These are phyloP conservation scores for Clarireedia sp. DNA, from an alignment of 2,329 filamentous ascomycete species.

Conservation along the genomic window DNA sequence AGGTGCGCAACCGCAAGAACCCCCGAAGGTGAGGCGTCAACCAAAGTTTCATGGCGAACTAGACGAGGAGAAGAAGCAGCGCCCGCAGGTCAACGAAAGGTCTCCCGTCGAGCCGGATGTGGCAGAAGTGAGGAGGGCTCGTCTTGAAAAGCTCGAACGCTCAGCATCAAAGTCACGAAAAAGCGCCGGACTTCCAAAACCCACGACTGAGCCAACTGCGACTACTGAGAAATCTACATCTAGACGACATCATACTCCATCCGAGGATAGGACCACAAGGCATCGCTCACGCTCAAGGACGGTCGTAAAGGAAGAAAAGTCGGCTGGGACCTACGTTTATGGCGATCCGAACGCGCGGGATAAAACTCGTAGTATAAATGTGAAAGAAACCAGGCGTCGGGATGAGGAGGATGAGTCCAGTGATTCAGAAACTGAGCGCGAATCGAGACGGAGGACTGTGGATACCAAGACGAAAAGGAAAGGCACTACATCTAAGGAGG, in stretches of 20 bases:
- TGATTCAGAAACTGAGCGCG: slow-evolving; percentile 15
- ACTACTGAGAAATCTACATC: slow-evolving; percentile 17
- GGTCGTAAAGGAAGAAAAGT: slow-evolving; percentile 11
- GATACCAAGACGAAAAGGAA: slow-evolving; percentile 22
- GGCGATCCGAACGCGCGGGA: slow-evolving; percentile 12
- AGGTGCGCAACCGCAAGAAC: background rate
- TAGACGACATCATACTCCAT: slow-evolving; percentile 10
- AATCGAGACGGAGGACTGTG: slow-evolving; percentile 8
- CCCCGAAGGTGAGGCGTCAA: slow-evolving; percentile 16
- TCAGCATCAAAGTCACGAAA: slow-evolving; percentile 9
- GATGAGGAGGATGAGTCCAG: slow-evolving; percentile 19
- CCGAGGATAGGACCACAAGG: slow-evolving; percentile 9
- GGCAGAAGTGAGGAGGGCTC: slow-evolving; percentile 20
- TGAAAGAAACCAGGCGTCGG: slow-evolving; percentile 19
- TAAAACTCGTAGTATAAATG: slow-evolving; percentile 10
- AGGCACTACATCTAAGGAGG: slow-evolving; percentile 20
- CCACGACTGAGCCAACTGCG: slow-evolving; percentile 22
- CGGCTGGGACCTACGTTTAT: slow-evolving; percentile 18
- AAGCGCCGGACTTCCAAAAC: slow-evolving; percentile 15
- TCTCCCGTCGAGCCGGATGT: slow-evolving; percentile 17
- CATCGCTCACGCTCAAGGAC: slow-evolving; percentile 15
- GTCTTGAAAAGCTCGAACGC: slow-evolving; percentile 25
- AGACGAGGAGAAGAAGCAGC: slow-evolving; percentile 13
- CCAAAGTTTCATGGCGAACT: slow-evolving; percentile 19
- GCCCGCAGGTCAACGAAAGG: slow-evolving; percentile 15